Conservation (phyloP, 2,329 filamentous ascomycete species). For the Talaromyces piceae region DNA sequence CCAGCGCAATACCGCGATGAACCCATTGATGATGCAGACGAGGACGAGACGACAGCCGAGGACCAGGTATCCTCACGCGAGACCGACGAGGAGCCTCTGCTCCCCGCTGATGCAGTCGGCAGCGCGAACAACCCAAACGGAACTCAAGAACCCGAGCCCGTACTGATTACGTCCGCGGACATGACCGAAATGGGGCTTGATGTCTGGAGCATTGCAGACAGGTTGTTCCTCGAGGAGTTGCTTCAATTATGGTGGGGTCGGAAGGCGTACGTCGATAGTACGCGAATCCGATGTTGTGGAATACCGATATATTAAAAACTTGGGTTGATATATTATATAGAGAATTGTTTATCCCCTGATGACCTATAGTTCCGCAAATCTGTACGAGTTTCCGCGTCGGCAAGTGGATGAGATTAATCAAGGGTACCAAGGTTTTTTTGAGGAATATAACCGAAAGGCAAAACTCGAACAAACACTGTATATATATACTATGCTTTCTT, state of each 20-base stretch:
- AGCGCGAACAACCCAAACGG: not conserved
- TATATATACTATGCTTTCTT: not conserved
- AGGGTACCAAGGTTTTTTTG: too few relatives aligned
- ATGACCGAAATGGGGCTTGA: constrained; percentile 44
- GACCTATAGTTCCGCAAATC: too few relatives aligned
- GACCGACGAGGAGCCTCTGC: constrained; percentile 22
- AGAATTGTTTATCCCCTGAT: not conserved
- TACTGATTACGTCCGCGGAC: constrained; percentile 37
- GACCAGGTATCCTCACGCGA: constrained; percentile 15
- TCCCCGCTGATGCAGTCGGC: constrained; percentile 11
- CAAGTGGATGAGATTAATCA: not conserved
- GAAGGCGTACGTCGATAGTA: constrained; percentile 35
- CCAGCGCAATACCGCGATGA: constrained; percentile 14
- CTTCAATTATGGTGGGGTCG: constrained; percentile 41
- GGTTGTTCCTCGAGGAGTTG: constrained; percentile 39
- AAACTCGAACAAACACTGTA: not conserved
- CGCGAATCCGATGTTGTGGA: constrained; percentile 41
- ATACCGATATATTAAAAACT: constrained; percentile 34
- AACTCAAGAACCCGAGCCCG: constrained; percentile 12
- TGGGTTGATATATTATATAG: not conserved
- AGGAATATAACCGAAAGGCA: not conserved
- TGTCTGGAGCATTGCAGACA: constrained; percentile 41
- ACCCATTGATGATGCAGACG: constrained; percentile 14
- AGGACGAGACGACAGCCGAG: constrained; percentile 15
- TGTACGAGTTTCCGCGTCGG: not conserved